These are phyloP conservation scores for Cystobasidium tubakii DNA, from an alignment of 768 basidiomycete species.

Conservation along the genomic window DNA sequence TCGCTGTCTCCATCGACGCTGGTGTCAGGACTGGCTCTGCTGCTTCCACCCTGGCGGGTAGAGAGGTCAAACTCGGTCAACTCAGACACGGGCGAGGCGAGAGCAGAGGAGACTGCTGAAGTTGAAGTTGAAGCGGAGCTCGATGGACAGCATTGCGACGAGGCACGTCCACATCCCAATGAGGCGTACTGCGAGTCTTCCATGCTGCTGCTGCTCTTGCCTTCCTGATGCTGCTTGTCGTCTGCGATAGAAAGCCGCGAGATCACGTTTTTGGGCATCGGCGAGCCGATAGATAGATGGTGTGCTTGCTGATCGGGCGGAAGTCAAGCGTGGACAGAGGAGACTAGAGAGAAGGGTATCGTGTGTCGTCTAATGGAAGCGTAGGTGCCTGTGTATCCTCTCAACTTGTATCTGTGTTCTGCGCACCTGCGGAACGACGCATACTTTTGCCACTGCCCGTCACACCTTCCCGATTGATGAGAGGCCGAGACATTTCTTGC, in stretches of 20 bases:
- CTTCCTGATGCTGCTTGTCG: neutral
- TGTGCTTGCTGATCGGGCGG: neutral
- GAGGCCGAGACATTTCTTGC: too few species aligned
- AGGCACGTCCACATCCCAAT: neutral
- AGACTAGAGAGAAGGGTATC: too few species aligned
- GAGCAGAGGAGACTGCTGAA: conserved; percentile 2
- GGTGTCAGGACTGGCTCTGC: neutral
- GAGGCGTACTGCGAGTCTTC: neutral
- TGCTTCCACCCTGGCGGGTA: neutral
- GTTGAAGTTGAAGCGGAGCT: conserved; percentile 2
- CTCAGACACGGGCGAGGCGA: conserved; percentile 5
- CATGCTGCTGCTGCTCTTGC: neutral
- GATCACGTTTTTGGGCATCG: conserved; percentile 3
- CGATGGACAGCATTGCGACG: neutral
- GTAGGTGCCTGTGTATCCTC: too few species aligned
- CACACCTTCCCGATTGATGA: too few species aligned
- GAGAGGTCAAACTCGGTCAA: conserved; percentile 18
- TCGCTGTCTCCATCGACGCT: conserved; percentile 4
- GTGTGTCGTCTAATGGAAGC: too few species aligned
- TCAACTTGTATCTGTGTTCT: too few species aligned
- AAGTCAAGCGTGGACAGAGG: neutral
- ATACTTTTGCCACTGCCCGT: too few species aligned
- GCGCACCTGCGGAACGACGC: too few species aligned
- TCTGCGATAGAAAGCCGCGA: neutral
- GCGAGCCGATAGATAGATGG: neutral